phyloP scores from a whole-genome alignment of 768 basidiomycete genomes.

The Coprinopsis strossmayeri region DNA sequence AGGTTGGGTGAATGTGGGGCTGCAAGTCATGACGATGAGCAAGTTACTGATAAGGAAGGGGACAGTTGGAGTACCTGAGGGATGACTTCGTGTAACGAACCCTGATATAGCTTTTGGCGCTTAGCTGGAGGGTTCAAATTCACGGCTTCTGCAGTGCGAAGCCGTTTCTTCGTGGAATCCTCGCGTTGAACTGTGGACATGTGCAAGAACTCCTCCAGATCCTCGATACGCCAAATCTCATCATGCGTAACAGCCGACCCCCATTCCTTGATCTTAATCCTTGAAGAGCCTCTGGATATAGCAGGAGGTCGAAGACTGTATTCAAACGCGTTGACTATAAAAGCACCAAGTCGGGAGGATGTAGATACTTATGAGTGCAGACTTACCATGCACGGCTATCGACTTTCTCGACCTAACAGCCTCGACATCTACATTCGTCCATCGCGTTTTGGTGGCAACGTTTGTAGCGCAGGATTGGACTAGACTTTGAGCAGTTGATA shows the following conservation, averaged over 20 bases:
- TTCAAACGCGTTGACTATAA: not conserved
- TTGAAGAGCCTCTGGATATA: not conserved
- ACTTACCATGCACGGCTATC: no score
- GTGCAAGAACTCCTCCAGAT: constrained; percentile 37
- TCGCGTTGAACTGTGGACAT: not conserved
- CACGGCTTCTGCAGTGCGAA: not conserved
- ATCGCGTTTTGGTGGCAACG: no score
- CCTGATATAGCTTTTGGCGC: constrained; percentile 27
- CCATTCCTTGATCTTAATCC: constrained; percentile 26
- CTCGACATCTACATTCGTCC: no score
- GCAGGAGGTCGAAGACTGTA: not conserved
- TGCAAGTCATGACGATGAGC: constrained; percentile 8
- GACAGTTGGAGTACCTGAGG: constrained; percentile 35
- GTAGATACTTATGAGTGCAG: no score
- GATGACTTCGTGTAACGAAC: constrained; percentile 30
- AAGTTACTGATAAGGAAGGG: constrained; percentile 12
- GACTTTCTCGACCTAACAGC: no score
- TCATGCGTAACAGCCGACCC: constrained; percentile 22
- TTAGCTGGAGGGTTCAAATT: constrained; percentile 18
- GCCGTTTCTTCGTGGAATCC: not conserved
- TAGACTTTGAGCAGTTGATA: not conserved
- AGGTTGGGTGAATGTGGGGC: constrained; percentile 18
- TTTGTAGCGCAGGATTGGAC: not conserved
- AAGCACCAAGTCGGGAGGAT: not conserved
- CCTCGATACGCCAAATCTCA: constrained; percentile 29